Conservation (phyloP, 2,329 filamentous ascomycete species). For the Penicillium palitans region DNA sequence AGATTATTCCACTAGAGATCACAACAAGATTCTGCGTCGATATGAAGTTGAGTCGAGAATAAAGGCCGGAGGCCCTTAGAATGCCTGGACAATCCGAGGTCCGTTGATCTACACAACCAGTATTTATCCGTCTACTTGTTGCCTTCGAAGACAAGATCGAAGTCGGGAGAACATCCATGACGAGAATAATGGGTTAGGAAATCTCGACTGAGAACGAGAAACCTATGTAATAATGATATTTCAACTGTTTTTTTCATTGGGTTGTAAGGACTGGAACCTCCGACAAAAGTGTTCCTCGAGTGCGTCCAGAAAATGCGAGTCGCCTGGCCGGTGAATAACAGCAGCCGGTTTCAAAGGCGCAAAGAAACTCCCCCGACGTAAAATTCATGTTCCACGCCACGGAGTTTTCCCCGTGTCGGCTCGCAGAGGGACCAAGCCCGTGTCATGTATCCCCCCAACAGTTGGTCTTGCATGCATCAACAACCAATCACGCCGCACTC, state of each 20-base stretch:
- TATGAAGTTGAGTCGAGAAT: not conserved
- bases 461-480: constrained; percentile 31
- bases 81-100: not conserved
- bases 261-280: constrained; percentile 35
- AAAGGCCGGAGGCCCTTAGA: not conserved
- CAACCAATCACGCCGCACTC: constrained; percentile 29
- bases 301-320: constrained; percentile 36
- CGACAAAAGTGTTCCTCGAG: constrained; percentile 32
- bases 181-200: constrained; percentile 9
- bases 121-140: not conserved
- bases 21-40: not conserved
- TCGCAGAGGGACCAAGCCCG: constrained; percentile 33
- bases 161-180: constrained; percentile 2
- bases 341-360: constrained; percentile 30
- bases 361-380: constrained; percentile 23
- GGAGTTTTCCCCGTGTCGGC: constrained; percentile 31
- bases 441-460: constrained; percentile 30
- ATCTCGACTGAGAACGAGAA: constrained; percentile 15
- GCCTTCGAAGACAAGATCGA: not conserved
- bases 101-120: not conserved
- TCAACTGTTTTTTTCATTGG: constrained; percentile 44
- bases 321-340: constrained; percentile 27
- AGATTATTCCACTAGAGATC: not conserved
- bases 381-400: constrained; percentile 12
- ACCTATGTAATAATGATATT: constrained; percentile 27